A percentile compares a stretch with the other conserved stretches of the same genome.
phyloP scores from a whole-genome alignment of 2,329 filamentous ascomycete species.

The Colletotrichum destructivum region DNA sequence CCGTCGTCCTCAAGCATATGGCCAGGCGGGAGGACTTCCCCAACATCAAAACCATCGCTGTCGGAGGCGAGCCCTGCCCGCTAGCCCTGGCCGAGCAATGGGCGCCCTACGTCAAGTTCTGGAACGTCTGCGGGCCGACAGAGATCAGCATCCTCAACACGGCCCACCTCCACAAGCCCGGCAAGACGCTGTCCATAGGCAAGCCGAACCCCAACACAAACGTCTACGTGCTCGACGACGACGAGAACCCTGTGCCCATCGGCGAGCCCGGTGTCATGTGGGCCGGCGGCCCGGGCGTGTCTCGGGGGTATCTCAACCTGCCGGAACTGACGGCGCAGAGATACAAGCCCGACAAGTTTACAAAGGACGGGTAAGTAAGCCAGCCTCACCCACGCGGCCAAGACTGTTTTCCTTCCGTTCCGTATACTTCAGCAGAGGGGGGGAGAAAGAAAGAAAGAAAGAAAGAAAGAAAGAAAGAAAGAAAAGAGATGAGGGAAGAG shows the following conservation, averaged over 20 bases:
- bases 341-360: slow-evolving; percentile 67
- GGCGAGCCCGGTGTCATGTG: slow-evolving; percentile 69
- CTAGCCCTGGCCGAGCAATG: slow-evolving; percentile 67
- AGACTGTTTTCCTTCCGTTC: no score
- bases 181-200: slow-evolving; percentile 66
- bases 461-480: no score
- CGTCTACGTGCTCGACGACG: slow-evolving; percentile 67
- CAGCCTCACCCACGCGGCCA: no score
- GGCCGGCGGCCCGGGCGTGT: slow-evolving; percentile 70
- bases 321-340: slow-evolving; percentile 64
- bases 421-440: not conserved
- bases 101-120: slow-evolving; percentile 64
- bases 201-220: slow-evolving; percentile 70
- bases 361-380: slow-evolving; percentile 62
- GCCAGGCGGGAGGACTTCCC: slow-evolving; percentile 39
- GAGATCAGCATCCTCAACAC: slow-evolving; percentile 74
- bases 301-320: slow-evolving; percentile 69
- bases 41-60: slow-evolving; percentile 41
- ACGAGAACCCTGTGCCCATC: slow-evolving; percentile 58
- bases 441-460: not conserved
- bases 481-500: no score
- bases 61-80: slow-evolving; percentile 43
- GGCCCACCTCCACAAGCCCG: slow-evolving; percentile 47
- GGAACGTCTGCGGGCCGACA: slow-evolving; percentile 73
- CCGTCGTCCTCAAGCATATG: slow-evolving; percentile 44